Base-by-base conservation (phyloP, 805 yeast genomes). In the Wickerhamomyces rabaulensis region DNA sequence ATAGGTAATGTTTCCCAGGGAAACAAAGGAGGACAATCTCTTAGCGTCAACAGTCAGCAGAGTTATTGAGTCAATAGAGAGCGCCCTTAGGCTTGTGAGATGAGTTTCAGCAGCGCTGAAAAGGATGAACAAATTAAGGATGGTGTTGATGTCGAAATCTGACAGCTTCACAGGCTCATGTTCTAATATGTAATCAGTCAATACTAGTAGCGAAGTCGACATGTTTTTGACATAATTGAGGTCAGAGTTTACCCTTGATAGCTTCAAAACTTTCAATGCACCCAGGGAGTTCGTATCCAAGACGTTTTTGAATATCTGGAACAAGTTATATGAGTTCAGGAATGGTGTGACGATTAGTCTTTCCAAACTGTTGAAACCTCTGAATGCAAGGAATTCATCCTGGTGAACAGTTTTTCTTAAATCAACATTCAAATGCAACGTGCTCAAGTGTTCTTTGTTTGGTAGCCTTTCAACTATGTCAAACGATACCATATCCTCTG, bases 331-430 rank as follows among this genome's bases (percentile, higher is more conserved):
- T 3, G 67, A 57, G 45, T 60, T 62, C 8, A 53, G 43, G 43
- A 69, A 69, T 2, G 76, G 73, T 21, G 64, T 61, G 16, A 74
- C 51, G 21, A 68, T 67, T 15, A 74, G 58, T 12, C 54, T 52
- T 21, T 46, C 52, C 17, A 74, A 49, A 42, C 62, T 65, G n/a
- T 61, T 57, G 48, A 65, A 70, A 12, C 37, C 44, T 22, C 31
- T 46, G 29, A 54, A 53, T 1, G 46, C 27, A 1, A 42, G 49
- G 40, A 46, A 48, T 15, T 27, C 13, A n/a, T 27, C 13, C 5
- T 39, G 44, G 23, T 47, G 9, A 5, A 17, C 20, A 2, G 53
- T 13, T 33, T 60, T 59, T 35, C 49, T 56, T 41, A 65, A 61
- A 45, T 65, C 67, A 15, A 70, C 45, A 45, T 65, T 67, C 22